Percentiles rank a stretch among this genome's conserved stretches.
phyloP scores from a whole-genome alignment of 208 protist genomes.

The Acanthamoeba triangularis region DNA sequence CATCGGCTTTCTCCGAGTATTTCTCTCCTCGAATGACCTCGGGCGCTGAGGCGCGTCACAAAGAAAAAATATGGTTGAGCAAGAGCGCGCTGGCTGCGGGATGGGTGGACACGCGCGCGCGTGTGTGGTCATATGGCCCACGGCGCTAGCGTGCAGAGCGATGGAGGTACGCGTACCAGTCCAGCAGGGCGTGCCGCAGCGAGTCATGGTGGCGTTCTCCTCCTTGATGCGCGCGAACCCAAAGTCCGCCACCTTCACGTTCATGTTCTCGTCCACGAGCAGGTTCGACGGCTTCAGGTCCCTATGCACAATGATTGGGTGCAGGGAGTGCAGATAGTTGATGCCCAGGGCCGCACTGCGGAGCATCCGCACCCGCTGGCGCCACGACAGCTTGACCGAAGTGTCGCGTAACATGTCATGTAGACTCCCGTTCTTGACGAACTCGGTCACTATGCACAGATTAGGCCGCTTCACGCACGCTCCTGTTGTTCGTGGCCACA shows the following conservation, averaged over 20 bases:
- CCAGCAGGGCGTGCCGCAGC: constrained; percentile 26
- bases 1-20: constrained; percentile 1
- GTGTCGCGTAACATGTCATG: not conserved
- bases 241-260: constrained; percentile 80
- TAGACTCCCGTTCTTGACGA: not conserved
- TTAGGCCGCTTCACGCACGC: constrained; percentile 8
- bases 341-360: constrained; percentile 79
- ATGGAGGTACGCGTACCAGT: too few relatives aligned
- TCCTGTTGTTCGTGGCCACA: not conserved
- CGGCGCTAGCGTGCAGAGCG: too few relatives aligned
- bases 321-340: constrained; percentile 85
- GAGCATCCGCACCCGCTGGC: constrained; percentile 4
- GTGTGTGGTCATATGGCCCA: too few relatives aligned
- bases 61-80: too few relatives aligned
- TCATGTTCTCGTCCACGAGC: constrained; percentile 85
- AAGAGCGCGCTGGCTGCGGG: too few relatives aligned
- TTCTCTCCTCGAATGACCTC: too few relatives aligned
- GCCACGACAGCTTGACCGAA: constrained; percentile 74
- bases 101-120: too few relatives aligned
- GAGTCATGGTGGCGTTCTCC: constrained; percentile 47
- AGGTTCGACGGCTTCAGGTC: constrained; percentile 86
- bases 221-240: constrained; percentile 43
- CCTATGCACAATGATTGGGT: constrained; percentile 86
- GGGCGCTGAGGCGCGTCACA: too few relatives aligned
- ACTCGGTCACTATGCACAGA: constrained; percentile 35